Percentiles rank a stretch among this genome's conserved stretches.
Conservation (phyloP, 176 grass and related monocot genomes). For the Carex kokanica region DNA sequence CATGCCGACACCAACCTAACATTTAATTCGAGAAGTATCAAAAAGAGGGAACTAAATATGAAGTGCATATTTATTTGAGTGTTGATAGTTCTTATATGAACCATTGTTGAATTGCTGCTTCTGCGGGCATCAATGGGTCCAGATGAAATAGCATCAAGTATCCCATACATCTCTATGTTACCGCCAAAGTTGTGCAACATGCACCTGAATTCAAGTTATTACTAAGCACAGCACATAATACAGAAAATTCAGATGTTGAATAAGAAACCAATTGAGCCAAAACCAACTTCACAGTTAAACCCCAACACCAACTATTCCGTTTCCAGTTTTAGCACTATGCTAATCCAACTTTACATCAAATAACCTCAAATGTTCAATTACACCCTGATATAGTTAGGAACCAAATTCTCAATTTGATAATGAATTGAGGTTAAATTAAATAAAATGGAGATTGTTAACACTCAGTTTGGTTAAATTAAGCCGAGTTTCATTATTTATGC, state of each 20-base stretch:
- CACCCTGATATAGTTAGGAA: background rate
- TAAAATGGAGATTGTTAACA: background rate
- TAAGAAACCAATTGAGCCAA: background rate
- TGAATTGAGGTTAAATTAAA: background rate
- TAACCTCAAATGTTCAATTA: background rate
- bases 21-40: conserved; percentile 19
- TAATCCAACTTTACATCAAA: background rate
- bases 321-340: background rate
- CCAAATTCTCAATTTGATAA: background rate
- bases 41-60: conserved; percentile 17
- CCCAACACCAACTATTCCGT: background rate
- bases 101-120: conserved; percentile 91
- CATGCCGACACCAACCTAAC: conserved; percentile 90
- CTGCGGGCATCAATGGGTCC: conserved; percentile 72
- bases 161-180: conserved; percentile 96
- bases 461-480: background rate
- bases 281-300: conserved; percentile 2
- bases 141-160: conserved; percentile 81
- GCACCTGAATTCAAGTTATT: conserved; percentile 60
- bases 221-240: background rate
- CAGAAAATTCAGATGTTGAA: background rate
- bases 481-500: background rate
- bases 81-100: conserved; percentile 25
- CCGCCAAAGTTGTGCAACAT: conserved; percentile 99
- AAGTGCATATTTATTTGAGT: conserved; percentile 12